phyloP scores from a whole-genome alignment of 1,284 basidiomycete genomes.

The Cryptococcus neoformans region DNA sequence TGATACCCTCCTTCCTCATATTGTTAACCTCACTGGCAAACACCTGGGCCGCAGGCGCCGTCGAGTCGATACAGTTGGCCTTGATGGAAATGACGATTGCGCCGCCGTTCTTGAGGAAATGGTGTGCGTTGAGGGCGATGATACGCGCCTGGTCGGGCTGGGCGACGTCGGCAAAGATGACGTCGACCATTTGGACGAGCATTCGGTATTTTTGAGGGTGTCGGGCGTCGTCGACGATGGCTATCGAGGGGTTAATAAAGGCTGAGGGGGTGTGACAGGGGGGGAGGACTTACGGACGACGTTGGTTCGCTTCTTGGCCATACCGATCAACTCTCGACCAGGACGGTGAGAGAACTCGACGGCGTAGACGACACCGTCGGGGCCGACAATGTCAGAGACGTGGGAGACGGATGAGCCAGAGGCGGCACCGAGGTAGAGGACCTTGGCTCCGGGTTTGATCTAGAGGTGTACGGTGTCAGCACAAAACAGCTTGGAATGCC shows the following conservation, averaged over 20 bases:
- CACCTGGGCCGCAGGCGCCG: constrained; percentile 80
- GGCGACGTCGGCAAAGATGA: constrained; percentile 97
- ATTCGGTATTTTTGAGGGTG: constrained; percentile 93
- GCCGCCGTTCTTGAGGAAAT: constrained; percentile 94
- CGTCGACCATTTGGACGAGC: constrained; percentile 88
- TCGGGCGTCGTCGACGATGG: constrained; percentile 96
- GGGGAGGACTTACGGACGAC: constrained; percentile 76
- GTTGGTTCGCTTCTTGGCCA: constrained; percentile 99
- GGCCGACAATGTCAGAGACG: constrained; percentile 97
- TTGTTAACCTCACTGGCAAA: constrained; percentile 87
- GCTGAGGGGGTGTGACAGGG: not conserved
- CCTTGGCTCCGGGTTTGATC: constrained; percentile 92
- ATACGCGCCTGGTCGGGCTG: constrained; percentile 99
- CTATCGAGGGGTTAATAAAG: constrained; percentile 49
- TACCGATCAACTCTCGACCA: constrained; percentile 96
- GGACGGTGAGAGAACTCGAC: constrained; percentile 98
- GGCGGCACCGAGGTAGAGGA: constrained; percentile 96
- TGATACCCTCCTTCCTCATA: constrained; percentile 76
- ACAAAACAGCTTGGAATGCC: not conserved
- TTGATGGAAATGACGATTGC: constrained; percentile 98
- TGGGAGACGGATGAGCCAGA: constrained; percentile 93
- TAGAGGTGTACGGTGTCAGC: constrained; percentile 5
- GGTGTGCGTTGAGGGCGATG: constrained; percentile 87
- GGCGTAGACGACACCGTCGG: constrained; percentile 95
- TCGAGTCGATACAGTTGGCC: constrained; percentile 98